phyloP scores from a whole-genome alignment of 305 asterid genomes.

The Fraxinus nigra region DNA sequence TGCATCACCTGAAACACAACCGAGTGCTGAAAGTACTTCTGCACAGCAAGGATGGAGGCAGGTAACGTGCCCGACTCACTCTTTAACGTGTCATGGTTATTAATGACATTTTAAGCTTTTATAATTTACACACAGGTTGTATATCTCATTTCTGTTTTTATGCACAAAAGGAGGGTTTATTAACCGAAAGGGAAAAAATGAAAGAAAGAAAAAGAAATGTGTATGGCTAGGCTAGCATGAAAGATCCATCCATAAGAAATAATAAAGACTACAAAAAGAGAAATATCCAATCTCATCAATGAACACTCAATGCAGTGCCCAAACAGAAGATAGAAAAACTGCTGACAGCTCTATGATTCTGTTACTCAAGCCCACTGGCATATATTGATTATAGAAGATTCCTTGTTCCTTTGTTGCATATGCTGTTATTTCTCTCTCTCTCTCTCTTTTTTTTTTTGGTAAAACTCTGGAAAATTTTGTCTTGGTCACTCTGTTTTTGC shows the following conservation, averaged over 20 bases:
- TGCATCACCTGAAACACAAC: slow-evolving; percentile 89
- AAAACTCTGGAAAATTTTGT: neutral
- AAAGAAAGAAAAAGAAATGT: neutral
- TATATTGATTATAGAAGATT: neutral
- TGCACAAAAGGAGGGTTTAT: neutral
- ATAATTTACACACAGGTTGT: neutral
- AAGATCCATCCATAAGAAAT: neutral
- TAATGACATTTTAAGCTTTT: neutral
- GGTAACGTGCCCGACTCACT: slow-evolving; percentile 42
- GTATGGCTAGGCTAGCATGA: neutral
- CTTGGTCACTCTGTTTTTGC: neutral
- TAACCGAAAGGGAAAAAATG: neutral
- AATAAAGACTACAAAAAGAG: neutral
- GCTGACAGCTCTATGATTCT: neutral
- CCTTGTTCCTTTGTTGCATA: neutral
- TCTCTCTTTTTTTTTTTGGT: neutral
- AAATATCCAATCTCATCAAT: neutral
- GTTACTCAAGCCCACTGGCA: neutral
- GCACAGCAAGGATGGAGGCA: slow-evolving; percentile 99
- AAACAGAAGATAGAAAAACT: neutral
- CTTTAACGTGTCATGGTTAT: neutral
- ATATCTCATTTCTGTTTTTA: neutral
- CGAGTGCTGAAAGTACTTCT: slow-evolving; percentile 92
- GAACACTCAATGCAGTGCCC: neutral
- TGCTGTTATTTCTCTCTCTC: neutral